Evolutionary conservation across 208 protist species (phyloP), one percentile per base, ranked within the genome.

Genomic region (Herpetomonas tarakana): DNA sequence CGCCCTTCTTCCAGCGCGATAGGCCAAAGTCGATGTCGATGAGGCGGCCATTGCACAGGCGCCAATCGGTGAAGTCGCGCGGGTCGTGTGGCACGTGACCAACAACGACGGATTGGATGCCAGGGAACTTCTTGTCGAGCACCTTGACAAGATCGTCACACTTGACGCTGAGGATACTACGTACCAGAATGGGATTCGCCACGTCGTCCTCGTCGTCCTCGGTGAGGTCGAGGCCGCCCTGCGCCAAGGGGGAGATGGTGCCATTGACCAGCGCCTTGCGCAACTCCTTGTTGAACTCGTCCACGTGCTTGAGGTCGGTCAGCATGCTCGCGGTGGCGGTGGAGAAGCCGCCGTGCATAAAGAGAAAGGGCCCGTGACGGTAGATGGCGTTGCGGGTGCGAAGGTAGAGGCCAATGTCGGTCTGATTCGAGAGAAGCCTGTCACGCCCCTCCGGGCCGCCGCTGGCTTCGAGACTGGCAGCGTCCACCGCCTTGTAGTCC

Each of bases 341-440:
- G n/a, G 87, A 92, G 57, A 97, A 82, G 16, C 91, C 91, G n/a
- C 85, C 91, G 63, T 97, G 88, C 82, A 93, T 91, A 59, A 97
- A 97, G 55, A 95, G 74, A 60, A 89, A 94, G 4, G 80, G 76
- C n/a, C 83, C 81, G 49, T 91, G 75, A 61, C 79, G 82, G 66
- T 74, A 91, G 27, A 90, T 83, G 24, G 82, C 84, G 52, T 86
- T 81, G 53, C 82, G 78, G 1, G 83, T 91, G 27, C 87, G 81
- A 52, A 93, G 64, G 65, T 94, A 94, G 35, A 63, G 58, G 21
- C 87, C 91, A 1, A 95, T 14, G 18, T 74, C 63, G 44, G 82
- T 83, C 60, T 62, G 44, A 51, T 88, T 93, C 9, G 89, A 93
- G 25, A 92, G 74, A 3, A 92, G 55, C 30, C 61, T 30, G 52